These are phyloP conservation scores for Xylariaceae sp. DNA, from an alignment of 2,329 filamentous ascomycete species.

Conservation along the genomic window DNA sequence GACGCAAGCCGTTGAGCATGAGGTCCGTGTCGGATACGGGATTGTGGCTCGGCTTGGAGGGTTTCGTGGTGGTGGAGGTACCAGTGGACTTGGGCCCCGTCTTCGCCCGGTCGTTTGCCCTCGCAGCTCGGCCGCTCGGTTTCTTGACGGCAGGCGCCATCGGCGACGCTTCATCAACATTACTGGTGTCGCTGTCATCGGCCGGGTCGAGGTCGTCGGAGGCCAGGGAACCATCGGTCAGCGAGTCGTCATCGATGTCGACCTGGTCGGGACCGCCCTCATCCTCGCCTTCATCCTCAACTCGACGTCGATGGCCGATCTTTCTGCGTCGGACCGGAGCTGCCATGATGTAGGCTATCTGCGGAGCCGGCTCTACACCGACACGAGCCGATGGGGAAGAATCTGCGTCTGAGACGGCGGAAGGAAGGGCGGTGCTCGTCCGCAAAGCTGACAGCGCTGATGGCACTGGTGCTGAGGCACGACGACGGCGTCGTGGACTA, in stretches of 20 bases:
- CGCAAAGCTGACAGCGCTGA: no score
- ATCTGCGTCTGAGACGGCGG: no score
- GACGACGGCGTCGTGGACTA: slow-evolving; percentile 24
- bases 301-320: slow-evolving; percentile 60
- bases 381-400: no score
- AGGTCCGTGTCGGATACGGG: slow-evolving; percentile 47
- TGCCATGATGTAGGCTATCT: slow-evolving; percentile 34
- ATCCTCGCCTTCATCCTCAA: slow-evolving; percentile 65
- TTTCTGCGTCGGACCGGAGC: slow-evolving; percentile 52
- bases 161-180: slow-evolving; percentile 49
- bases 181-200: slow-evolving; percentile 58
- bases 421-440: no score
- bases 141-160: slow-evolving; percentile 29
- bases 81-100: slow-evolving; percentile 18
- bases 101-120: slow-evolving; percentile 28
- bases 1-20: slow-evolving; percentile 48
- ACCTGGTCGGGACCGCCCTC: slow-evolving; percentile 49
- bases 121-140: slow-evolving; percentile 19
- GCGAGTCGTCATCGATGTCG: slow-evolving; percentile 57
- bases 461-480: slow-evolving; percentile 19
- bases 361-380: slow-evolving; percentile 6
- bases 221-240: slow-evolving; percentile 55
- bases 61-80: slow-evolving; percentile 21
- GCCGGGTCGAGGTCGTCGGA: slow-evolving; percentile 54
- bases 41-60: slow-evolving; percentile 29